Evolutionary conservation across 176 grass and related monocot genomes (phyloP).

Genomic region (Eleusine indica): DNA sequence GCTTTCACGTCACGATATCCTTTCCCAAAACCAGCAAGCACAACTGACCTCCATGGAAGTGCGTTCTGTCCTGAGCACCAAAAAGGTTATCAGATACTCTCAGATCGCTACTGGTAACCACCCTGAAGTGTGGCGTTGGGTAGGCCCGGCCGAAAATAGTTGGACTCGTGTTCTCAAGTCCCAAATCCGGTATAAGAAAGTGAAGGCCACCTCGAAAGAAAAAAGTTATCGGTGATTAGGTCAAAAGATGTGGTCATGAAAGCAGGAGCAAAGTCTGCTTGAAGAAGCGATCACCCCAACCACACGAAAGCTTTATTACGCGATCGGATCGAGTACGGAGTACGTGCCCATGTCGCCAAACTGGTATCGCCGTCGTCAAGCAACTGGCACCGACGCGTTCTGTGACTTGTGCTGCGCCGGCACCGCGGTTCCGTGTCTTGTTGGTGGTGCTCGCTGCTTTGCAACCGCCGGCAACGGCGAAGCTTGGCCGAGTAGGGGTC

Average conservation of each 20-base stretch:
- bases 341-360: not conserved
- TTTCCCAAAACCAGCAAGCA: not conserved
- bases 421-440: not conserved
- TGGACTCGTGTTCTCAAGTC: not conserved
- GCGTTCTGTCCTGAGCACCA: not conserved
- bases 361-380: conserved; percentile 14
- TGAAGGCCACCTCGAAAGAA: conserved; percentile 9
- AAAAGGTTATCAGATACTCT: not conserved
- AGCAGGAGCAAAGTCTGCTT: conserved; percentile 12
- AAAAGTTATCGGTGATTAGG: not conserved
- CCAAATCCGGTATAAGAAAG: not conserved
- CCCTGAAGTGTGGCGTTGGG: not conserved
- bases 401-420: not conserved
- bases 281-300: conserved; percentile 6
- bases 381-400: not conserved
- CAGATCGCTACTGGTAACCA: conserved; percentile 17
- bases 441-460: not conserved
- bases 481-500: not conserved
- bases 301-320: conserved; percentile 17
- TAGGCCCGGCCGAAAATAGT: not conserved
- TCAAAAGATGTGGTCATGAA: conserved; percentile 11
- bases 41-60: not conserved
- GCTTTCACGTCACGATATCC: not conserved
- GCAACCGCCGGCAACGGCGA: not conserved
- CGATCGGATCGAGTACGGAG: not conserved